These are phyloP conservation scores for Oxytropis ochrocephala DNA, from an alignment of 306 rosid genomes.

Conservation along the genomic window DNA sequence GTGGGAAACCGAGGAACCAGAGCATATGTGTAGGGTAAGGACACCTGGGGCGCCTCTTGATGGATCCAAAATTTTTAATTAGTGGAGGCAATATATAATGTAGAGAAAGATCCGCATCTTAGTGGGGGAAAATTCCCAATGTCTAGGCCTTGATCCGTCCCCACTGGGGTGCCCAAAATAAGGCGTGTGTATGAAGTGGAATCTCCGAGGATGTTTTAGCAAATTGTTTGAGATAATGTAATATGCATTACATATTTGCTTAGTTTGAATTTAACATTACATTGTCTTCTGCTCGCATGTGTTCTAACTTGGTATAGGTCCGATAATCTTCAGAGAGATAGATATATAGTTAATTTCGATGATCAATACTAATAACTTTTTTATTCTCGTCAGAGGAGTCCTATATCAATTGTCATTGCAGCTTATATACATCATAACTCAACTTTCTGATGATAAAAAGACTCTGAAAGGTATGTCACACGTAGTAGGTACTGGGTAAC, in stretches of 20 bases:
- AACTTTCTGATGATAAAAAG: conserved; percentile 88
- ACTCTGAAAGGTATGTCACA: conserved; percentile 88
- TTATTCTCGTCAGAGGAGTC: conserved; percentile 72
- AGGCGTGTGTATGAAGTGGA: not conserved
- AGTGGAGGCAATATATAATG: no score
- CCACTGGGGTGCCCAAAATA: no score
- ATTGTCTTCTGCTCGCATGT: not conserved
- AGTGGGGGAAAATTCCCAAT: no score
- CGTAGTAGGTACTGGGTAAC: no score
- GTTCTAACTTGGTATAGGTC: no score
- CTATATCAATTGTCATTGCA: conserved; percentile 94
- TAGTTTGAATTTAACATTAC: not conserved
- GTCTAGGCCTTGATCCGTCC: no score
- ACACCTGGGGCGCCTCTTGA: no score
- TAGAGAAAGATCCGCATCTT: no score
- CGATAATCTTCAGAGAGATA: not conserved
- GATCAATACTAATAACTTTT: not conserved
- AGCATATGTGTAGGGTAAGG: not conserved
- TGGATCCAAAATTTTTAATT: no score
- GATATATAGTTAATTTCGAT: not conserved
- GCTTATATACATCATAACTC: conserved; percentile 90
- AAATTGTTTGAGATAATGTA: not conserved
- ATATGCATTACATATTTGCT: not conserved
- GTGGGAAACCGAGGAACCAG: not conserved
- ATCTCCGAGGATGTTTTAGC: not conserved